Conservation (phyloP, 768 basidiomycete genomes). For the Hygrophoropsis aurantiaca region DNA sequence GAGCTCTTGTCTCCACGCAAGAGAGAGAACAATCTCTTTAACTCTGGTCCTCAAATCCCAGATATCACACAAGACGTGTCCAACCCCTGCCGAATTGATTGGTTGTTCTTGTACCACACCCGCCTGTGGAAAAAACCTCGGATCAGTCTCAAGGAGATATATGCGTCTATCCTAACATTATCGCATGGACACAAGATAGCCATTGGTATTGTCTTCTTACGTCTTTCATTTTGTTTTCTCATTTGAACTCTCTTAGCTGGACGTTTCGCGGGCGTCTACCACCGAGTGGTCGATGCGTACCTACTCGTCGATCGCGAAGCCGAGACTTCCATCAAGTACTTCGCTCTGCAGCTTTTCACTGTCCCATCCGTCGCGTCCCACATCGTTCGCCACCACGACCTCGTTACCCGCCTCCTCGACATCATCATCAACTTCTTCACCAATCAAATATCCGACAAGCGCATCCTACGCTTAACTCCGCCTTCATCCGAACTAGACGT, state of each 20-base stretch:
- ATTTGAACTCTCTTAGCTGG: constrained; percentile 51
- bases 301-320: constrained; percentile 87
- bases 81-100: constrained; percentile 66
- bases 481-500: too few species aligned
- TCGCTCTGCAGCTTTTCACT: constrained; percentile 96
- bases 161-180: constrained; percentile 70
- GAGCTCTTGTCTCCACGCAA: constrained; percentile 66
- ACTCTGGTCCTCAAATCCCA: constrained; percentile 33
- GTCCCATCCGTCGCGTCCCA: constrained; percentile 82
- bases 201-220: constrained; percentile 55
- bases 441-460: constrained; percentile 77
- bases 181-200: constrained; percentile 74
- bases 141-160: constrained; percentile 78
- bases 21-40: constrained; percentile 46
- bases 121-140: constrained; percentile 84
- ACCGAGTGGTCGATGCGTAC: constrained; percentile 85
- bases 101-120: constrained; percentile 78
- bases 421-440: constrained; percentile 93
- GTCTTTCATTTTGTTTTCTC: not conserved
- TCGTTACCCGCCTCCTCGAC: too few species aligned
- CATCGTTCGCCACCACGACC: constrained; percentile 73
- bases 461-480: constrained; percentile 42
- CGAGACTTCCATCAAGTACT: too few species aligned
- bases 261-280: constrained; percentile 84
- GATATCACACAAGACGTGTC: constrained; percentile 40